phyloP scores from a whole-genome alignment of 2,329 filamentous ascomycete species.

The Emergomyces orientalis region DNA sequence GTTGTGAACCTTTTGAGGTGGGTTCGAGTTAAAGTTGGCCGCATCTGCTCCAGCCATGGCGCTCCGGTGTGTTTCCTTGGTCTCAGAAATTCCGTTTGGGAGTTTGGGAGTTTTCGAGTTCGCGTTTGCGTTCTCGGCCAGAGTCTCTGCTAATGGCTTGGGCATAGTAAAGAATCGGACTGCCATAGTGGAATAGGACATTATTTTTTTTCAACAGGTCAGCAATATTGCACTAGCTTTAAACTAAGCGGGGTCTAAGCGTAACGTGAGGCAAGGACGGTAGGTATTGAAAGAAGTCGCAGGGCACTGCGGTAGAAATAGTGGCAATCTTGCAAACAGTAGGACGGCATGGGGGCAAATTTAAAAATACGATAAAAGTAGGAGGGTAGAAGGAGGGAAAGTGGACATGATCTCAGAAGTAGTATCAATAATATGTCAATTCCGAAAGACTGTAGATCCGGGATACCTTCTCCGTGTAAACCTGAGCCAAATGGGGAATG shows the following conservation, averaged over 20 bases:
- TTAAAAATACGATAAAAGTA: conserved; percentile 15
- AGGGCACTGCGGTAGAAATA: conserved; percentile 88
- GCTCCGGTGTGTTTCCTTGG: conserved; percentile 12
- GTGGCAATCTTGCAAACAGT: conserved; percentile 77
- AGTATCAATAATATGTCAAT: background rate
- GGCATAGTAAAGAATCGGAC: conserved; percentile 63
- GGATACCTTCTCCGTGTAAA: background rate
- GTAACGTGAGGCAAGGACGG: conserved; percentile 67
- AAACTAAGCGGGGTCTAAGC: conserved; percentile 38
- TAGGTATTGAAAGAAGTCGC: conserved; percentile 75
- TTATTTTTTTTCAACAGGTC: conserved; percentile 27
- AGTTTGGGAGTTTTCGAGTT: conserved; percentile 19
- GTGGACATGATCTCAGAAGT: conserved; percentile 6
- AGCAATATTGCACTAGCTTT: background rate
- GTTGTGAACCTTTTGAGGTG: conserved; percentile 43
- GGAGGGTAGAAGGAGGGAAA: conserved; percentile 7
- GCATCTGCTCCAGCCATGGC: conserved; percentile 4
- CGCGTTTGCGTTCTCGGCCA: conserved; percentile 39
- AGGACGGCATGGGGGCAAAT: conserved; percentile 59
- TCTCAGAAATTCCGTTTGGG: conserved; percentile 3
- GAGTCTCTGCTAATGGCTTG: conserved; percentile 61
- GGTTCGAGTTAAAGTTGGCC: conserved; percentile 25
- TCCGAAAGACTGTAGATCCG: background rate
- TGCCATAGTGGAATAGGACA: conserved; percentile 54
- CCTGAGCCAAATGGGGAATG: background rate